phyloP scores from a whole-genome alignment of 352 stramenopile genomes.

The Blastocystis sp. region DNA sequence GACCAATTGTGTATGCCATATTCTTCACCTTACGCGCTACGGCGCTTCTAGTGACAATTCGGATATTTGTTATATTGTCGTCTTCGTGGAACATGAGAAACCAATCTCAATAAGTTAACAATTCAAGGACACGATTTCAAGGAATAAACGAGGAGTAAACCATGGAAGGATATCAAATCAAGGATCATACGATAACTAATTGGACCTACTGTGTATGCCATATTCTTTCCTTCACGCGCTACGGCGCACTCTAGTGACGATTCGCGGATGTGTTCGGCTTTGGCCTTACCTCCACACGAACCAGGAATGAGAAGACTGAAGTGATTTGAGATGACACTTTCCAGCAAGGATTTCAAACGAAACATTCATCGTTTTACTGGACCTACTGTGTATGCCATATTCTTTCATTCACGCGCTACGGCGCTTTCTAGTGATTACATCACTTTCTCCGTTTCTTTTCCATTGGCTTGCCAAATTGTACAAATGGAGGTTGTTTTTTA shows the following conservation, averaged over 20 bases:
- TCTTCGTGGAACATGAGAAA: neutral
- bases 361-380: neutral
- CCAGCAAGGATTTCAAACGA: neutral
- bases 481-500: neutral
- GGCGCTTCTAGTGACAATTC: constrained; percentile 25
- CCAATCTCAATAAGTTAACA: neutral
- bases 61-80: neutral
- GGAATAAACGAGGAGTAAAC: no score
- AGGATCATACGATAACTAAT: neutral
- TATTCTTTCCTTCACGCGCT: constrained; percentile 60
- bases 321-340: neutral
- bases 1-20: constrained; percentile 36
- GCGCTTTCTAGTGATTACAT: constrained; percentile 44
- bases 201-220: constrained; percentile 19
- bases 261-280: no score
- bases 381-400: constrained; percentile 2
- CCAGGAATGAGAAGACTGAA: no score
- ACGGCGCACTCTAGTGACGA: constrained; percentile 27
- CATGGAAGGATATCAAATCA: neutral
- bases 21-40: constrained; percentile 43
- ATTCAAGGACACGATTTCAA: neutral
- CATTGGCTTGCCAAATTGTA: neutral
- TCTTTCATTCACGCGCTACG: constrained; percentile 45
- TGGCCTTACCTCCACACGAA: no score
- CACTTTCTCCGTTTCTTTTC: neutral